A percentile compares a stretch with the other conserved stretches of the same genome.
Evolutionary conservation across 148 eudicot species (phyloP).

Genomic region (Nepenthes gracilis): DNA sequence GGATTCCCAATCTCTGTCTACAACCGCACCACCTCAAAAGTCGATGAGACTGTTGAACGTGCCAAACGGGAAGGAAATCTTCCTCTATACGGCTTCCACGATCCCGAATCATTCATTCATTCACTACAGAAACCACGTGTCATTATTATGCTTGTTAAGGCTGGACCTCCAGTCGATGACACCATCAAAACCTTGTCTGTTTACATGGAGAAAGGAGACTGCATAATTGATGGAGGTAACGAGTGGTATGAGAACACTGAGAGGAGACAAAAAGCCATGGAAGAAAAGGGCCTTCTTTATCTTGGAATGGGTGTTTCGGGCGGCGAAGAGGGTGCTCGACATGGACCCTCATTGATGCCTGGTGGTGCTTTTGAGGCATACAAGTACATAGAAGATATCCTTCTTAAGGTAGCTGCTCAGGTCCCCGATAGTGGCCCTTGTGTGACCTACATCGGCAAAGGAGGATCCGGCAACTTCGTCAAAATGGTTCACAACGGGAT

Average conservation of each 20-base stretch:
- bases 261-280: constrained; percentile 77
- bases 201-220: constrained; percentile 77
- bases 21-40: constrained; percentile 81
- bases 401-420: constrained; percentile 85
- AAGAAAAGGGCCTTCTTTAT: constrained; percentile 63
- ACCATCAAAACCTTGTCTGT: constrained; percentile 75
- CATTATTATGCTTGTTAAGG: constrained; percentile 80
- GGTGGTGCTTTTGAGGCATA: constrained; percentile 83
- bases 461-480: constrained; percentile 84
- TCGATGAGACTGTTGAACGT: constrained; percentile 77
- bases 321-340: constrained; percentile 89
- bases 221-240: constrained; percentile 86
- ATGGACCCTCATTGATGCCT: constrained; percentile 91
- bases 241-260: constrained; percentile 97
- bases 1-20: constrained; percentile 89
- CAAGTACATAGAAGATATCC: constrained; percentile 78
- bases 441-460: constrained; percentile 80
- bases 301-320: constrained; percentile 98
- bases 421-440: constrained; percentile 89
- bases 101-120: constrained; percentile 69
- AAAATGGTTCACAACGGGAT: constrained; percentile 90
- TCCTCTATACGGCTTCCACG: constrained; percentile 73
- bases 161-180: constrained; percentile 84
- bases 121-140: constrained; percentile 91
- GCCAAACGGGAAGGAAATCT: constrained; percentile 83